Evolutionary conservation across 257 asterid species (phyloP).

Genomic region (Primulina eburnea): DNA sequence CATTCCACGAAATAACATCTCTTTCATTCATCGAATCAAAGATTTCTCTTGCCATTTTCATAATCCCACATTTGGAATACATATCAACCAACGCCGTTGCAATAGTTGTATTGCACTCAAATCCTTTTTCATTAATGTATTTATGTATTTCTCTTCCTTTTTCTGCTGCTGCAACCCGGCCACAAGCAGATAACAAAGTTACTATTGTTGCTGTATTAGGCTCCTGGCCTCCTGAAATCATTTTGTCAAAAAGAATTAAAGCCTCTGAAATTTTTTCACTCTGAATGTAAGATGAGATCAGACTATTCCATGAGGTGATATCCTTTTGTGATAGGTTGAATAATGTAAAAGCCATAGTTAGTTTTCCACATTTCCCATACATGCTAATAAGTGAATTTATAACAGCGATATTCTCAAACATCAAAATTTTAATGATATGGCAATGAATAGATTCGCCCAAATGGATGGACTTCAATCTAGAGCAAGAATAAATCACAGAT

Average conservation of each 20-base stretch:
- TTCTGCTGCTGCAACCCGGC: conserved; percentile 50
- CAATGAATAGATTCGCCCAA: conserved; percentile 66
- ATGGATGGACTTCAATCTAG: conserved; percentile 41
- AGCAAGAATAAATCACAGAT: conserved; percentile 62
- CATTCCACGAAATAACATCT: conserved; percentile 68
- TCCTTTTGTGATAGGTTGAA: conserved; percentile 41
- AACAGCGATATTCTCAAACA: conserved; percentile 41
- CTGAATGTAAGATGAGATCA: conserved; percentile 50
- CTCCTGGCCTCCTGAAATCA: conserved; percentile 45
- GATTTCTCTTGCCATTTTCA: conserved; percentile 49
- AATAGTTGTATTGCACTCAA: conserved; percentile 39
- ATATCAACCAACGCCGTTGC: conserved; percentile 67
- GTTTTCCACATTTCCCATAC: conserved; percentile 60
- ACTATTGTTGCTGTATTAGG: conserved; percentile 60
- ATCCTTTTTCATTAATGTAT: conserved; percentile 41
- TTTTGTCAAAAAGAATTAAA: conserved; percentile 42
- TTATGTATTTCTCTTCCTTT: conserved; percentile 52
- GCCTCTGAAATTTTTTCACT: conserved; percentile 50
- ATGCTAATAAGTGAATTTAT: conserved; percentile 65
- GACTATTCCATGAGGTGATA: conserved; percentile 60
- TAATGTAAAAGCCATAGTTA: conserved; percentile 40
- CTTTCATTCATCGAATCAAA: conserved; percentile 48
- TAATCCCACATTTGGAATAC: conserved; percentile 79
- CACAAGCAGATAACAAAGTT: conserved; percentile 61
- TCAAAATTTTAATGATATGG: conserved; percentile 34